Percentiles rank a stretch among this genome's conserved stretches.
phyloP scores from a whole-genome alignment of 1,139 yeast genomes.

The Debaryomyces nepalensis region DNA sequence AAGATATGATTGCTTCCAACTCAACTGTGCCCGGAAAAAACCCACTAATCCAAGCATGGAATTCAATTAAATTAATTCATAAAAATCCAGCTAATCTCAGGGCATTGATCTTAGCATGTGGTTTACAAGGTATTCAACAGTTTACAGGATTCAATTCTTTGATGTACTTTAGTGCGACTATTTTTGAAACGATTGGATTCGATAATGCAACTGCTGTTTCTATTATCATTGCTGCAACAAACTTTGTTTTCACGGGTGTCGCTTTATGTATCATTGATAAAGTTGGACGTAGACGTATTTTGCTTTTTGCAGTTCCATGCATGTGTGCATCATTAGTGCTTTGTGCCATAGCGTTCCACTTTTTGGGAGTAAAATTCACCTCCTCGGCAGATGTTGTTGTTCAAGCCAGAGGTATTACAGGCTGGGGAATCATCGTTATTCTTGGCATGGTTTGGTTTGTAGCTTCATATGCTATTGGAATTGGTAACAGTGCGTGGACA shows the following conservation, averaged over 20 bases:
- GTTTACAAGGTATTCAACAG: constrained; percentile 93
- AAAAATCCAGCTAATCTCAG: constrained; percentile 79
- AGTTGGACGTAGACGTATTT: constrained; percentile 82
- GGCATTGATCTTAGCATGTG: constrained; percentile 87
- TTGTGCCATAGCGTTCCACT: constrained; percentile 90
- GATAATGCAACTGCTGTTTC: constrained; percentile 90
- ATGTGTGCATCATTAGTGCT: constrained; percentile 77
- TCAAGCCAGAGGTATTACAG: constrained; percentile 53
- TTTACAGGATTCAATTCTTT: constrained; percentile 94
- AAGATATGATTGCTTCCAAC: constrained; percentile 60
- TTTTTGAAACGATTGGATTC: constrained; percentile 88
- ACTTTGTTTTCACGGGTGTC: constrained; percentile 79
- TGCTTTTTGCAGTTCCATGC: constrained; percentile 75
- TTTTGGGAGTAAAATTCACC: constrained; percentile 61
- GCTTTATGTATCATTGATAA: constrained; percentile 85
- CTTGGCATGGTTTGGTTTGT: constrained; percentile 85
- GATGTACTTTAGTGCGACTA: constrained; percentile 91
- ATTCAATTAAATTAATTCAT: constrained; percentile 72
- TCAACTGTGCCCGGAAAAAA: constrained; percentile 67
- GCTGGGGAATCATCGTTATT: constrained; percentile 88
- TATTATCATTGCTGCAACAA: constrained; percentile 88
- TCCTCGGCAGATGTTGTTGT: constrained; percentile 51
- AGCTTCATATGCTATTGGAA: constrained; percentile 89
- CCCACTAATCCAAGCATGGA: constrained; percentile 58
- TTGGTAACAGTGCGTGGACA: constrained; percentile 98